These are phyloP conservation scores for Anaeramoeba ignava DNA, from an alignment of 78 protist species.

Conservation along the genomic window DNA sequence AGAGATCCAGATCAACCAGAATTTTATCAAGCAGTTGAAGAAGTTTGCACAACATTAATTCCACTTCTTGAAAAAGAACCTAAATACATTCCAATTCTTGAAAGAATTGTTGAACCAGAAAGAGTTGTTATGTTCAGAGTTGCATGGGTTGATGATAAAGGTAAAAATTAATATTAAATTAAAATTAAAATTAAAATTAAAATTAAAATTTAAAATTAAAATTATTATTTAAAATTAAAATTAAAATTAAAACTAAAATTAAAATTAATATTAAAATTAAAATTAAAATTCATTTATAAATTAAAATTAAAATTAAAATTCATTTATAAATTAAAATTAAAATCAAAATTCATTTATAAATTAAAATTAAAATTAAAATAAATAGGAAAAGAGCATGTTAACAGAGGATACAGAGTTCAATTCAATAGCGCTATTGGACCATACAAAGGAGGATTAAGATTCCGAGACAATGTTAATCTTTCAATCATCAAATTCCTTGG, in stretches of 20 bases:
- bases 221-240: too few species aligned
- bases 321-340: too few species aligned
- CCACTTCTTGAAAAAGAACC: constrained; percentile 31
- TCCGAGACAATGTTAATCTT: constrained; percentile 55
- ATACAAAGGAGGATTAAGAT: constrained; percentile 63
- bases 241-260: too few species aligned
- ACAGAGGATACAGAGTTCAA: constrained; percentile 59
- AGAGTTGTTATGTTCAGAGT: constrained; percentile 17
- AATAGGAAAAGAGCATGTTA: constrained; percentile 32
- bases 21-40: constrained; percentile 44
- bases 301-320: too few species aligned
- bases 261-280: too few species aligned
- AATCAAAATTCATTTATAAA: too few species aligned
- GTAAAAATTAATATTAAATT: too few species aligned
- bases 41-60: constrained; percentile 5
- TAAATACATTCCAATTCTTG: constrained; percentile 13
- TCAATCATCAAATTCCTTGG: constrained; percentile 52
- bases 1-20: constrained; percentile 29
- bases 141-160: too few species aligned
- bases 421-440: constrained; percentile 55
- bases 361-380: too few species aligned
- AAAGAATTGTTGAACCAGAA: constrained; percentile 43
- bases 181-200: too few species aligned
- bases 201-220: too few species aligned
- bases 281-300: too few species aligned